Base-by-base conservation (phyloP, 208 protist genomes). In the Entamoeba invadens region DNA sequence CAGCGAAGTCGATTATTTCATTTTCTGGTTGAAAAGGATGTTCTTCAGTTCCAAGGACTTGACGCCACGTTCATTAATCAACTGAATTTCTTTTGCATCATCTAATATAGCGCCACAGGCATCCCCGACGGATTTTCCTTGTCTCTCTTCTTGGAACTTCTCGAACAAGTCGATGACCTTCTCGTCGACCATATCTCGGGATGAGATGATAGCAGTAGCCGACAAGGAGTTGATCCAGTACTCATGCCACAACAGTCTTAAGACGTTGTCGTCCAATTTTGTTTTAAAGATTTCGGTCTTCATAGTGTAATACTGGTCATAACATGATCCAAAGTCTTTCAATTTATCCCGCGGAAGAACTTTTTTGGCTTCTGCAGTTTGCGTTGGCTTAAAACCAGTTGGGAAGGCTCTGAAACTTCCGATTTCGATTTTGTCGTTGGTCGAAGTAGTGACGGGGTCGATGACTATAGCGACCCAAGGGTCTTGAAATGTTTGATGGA, bases 371-470 rank as follows among this genome's bases (percentile, higher is more conserved):
- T 91, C 50, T 45, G 35, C 93, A 5, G 18, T n/a, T 42, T 95
- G 5, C n/a, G 3, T 3, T 93, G 94, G 94, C 18, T 31, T 45
- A 95, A 94, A 95, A 25, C 46, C 94, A 10, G 93, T 10, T 38
- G 94, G 94, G 93, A 95, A 95, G 12, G 87, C 91, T 45, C 94
- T 14, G n/a, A 95, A 95, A 8, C 91, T 25, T 46, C 94, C 94
- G 57, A 95, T 95, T 42, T 95, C 94, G 18, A 95, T 94, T 91
- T 45, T 16, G 57, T 94, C 94, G 45, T 47, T 93, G 6, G 94
- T 31, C 21, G 94, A 77, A n/a, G 94, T 95, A 94, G 94, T 93
- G 38, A 94, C 45, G 12, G 94, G 94, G 47, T 95, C 94, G 5
- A 95, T 51, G 45, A 94, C 50, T 57, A 94, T 46, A 45, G 93